phyloP scores from a whole-genome alignment of 1,284 basidiomycete species.

The Heliocybe sulcata region DNA sequence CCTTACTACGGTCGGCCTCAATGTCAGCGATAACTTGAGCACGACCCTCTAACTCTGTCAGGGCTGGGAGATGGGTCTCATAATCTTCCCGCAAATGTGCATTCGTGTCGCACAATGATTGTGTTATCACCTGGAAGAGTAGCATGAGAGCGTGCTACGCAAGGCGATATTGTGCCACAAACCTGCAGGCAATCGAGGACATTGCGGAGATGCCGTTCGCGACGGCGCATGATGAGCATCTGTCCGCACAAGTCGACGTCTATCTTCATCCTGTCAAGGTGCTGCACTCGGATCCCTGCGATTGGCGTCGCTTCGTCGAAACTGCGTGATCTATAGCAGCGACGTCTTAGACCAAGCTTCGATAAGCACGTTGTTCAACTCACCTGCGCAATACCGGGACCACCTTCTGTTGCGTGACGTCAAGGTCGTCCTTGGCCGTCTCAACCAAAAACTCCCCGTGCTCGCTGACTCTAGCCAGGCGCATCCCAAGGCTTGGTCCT shows the following conservation, averaged over 20 bases:
- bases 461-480: conserved; percentile 1
- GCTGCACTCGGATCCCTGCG: conserved; percentile 36
- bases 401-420: not conserved
- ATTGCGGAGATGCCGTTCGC: conserved; percentile 48
- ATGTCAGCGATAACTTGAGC: conserved; percentile 40
- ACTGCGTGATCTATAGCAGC: conserved; percentile 41
- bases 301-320: conserved; percentile 51
- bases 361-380: not conserved
- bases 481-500: not conserved
- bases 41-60: conserved; percentile 37
- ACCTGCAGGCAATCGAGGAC: conserved; percentile 35
- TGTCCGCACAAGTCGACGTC: conserved; percentile 76
- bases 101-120: conserved; percentile 44
- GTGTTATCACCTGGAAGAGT: conserved; percentile 38
- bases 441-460: conserved; percentile 1
- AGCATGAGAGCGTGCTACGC: not conserved
- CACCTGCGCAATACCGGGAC: not conserved
- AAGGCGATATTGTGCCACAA: conserved; percentile 3
- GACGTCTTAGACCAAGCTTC: not conserved
- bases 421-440: not conserved
- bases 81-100: conserved; percentile 48
- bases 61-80: conserved; percentile 36
- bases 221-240: conserved; percentile 55
- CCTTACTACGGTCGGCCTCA: conserved; percentile 38
- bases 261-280: conserved; percentile 58